phyloP scores from a whole-genome alignment of 306 rosid genomes.

The Cicer arietinum region DNA sequence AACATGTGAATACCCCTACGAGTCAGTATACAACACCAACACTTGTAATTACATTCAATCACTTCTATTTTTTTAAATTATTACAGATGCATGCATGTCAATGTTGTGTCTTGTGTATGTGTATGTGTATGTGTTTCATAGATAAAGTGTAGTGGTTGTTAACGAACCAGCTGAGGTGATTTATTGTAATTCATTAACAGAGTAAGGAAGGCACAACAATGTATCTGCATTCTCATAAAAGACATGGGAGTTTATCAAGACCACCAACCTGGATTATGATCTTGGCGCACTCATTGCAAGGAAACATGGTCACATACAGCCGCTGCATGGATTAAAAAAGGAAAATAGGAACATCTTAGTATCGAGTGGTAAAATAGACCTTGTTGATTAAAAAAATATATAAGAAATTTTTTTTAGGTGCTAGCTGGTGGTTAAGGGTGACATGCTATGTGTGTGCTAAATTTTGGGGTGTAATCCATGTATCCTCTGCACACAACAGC shows the following conservation, averaged over 20 bases:
- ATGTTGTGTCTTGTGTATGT: too few species aligned
- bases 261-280: slow-evolving; percentile 85
- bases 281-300: slow-evolving; percentile 95
- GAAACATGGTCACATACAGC: slow-evolving; percentile 87
- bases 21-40: too few species aligned
- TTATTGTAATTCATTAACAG: slow-evolving; percentile 20
- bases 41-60: too few species aligned
- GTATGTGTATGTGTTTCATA: too few species aligned
- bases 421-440: neutral
- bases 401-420: slow-evolving; percentile 8
- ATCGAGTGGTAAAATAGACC: neutral
- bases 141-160: slow-evolving; percentile 16
- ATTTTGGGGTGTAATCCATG: too few species aligned
- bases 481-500: too few species aligned
- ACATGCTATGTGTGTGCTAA: slow-evolving; percentile 7
- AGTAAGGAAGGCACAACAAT: slow-evolving; percentile 1
- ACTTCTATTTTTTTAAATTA: too few species aligned
- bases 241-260: neutral
- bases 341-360: slow-evolving; percentile 22
- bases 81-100: too few species aligned
- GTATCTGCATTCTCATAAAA: slow-evolving; percentile 11
- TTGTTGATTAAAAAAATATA: neutral
- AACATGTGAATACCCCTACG: too few species aligned
- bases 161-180: slow-evolving; percentile 18
- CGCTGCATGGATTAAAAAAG: slow-evolving; percentile 56